Percentiles rank a stretch among this genome's conserved stretches.
phyloP scores from a whole-genome alignment of 2,329 filamentous ascomycete species.

The Diaporthe ilicicola region DNA sequence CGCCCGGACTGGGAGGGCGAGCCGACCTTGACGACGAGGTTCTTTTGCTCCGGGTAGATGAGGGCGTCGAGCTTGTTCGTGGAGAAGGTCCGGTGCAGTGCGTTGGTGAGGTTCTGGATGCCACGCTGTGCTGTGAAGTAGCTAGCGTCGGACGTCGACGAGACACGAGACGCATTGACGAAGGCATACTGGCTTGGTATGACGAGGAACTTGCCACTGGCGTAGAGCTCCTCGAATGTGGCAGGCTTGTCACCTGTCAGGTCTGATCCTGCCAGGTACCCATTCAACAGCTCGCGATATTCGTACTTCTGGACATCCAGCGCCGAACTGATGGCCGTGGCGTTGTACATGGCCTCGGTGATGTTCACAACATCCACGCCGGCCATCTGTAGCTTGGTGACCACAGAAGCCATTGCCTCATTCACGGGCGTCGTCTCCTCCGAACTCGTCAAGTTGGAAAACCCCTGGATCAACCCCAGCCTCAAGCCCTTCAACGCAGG shows the following conservation, averaged over 20 bases:
- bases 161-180: slow-evolving; percentile 58
- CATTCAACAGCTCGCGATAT: slow-evolving; percentile 62
- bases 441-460: slow-evolving; percentile 62
- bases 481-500: slow-evolving; percentile 41
- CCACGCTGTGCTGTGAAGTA: slow-evolving; percentile 57
- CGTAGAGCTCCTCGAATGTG: slow-evolving; percentile 59
- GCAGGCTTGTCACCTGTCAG: slow-evolving; percentile 52
- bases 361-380: slow-evolving; percentile 62
- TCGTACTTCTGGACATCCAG: slow-evolving; percentile 71
- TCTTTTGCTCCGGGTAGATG: slow-evolving; percentile 72
- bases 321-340: slow-evolving; percentile 53
- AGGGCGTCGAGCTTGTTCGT: slow-evolving; percentile 61
- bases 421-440: slow-evolving; percentile 67
- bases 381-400: slow-evolving; percentile 52
- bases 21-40: slow-evolving; percentile 67
- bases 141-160: slow-evolving; percentile 54
- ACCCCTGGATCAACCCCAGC: slow-evolving; percentile 54
- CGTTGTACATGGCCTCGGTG: slow-evolving; percentile 58
- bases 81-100: slow-evolving; percentile 59
- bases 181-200: slow-evolving; percentile 66
- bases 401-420: slow-evolving; percentile 55
- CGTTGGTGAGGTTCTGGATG: slow-evolving; percentile 61
- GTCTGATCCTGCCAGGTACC: slow-evolving; percentile 59
- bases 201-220: slow-evolving; percentile 62
- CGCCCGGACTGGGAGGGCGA: slow-evolving; percentile 65